phyloP scores from a whole-genome alignment of 305 asterid species.

The Nicotiana rustica region DNA sequence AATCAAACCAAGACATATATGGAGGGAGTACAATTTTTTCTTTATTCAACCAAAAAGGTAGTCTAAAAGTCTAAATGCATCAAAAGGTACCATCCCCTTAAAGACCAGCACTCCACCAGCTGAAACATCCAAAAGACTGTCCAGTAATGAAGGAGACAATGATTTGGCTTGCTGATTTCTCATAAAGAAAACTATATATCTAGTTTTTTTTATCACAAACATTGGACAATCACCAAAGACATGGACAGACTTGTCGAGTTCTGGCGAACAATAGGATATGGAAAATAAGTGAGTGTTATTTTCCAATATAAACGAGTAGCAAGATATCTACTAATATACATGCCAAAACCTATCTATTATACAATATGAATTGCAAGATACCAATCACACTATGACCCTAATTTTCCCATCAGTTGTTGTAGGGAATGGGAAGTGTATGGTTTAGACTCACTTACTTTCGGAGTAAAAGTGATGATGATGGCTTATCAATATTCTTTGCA shows the following conservation, averaged over 20 bases:
- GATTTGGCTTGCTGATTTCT: not conserved
- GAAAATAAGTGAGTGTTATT: not conserved
- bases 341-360: conserved; percentile 1
- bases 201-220: not conserved
- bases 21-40: not conserved
- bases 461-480: conserved; percentile 56
- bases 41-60: not conserved
- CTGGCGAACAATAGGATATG: not conserved
- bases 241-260: not conserved
- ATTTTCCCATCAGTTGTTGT: conserved; percentile 25
- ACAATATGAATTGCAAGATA: conserved; percentile 4
- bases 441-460: conserved; percentile 38
- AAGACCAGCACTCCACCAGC: not conserved
- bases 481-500: conserved; percentile 52
- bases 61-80: not conserved
- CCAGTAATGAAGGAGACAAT: not conserved
- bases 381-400: not conserved
- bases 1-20: no score
- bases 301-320: not conserved
- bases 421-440: not conserved
- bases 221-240: not conserved
- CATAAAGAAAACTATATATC: not conserved
- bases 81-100: not conserved
- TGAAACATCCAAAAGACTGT: not conserved
- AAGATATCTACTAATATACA: not conserved